phyloP scores from a whole-genome alignment of 1,284 basidiomycete genomes.

The Cryptococcus deneoformans region DNA sequence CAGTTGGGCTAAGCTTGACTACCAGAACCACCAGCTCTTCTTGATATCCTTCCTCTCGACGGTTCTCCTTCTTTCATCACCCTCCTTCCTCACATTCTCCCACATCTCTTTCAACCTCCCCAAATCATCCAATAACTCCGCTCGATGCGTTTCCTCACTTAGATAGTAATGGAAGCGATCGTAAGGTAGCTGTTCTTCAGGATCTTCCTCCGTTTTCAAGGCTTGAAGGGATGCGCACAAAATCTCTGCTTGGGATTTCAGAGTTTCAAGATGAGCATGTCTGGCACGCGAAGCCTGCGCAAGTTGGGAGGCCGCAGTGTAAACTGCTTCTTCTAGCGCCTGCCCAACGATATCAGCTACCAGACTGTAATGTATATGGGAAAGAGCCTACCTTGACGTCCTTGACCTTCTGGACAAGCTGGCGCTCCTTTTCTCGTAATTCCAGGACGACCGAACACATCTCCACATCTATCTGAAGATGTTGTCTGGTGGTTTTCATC shows the following conservation, averaged over 20 bases:
- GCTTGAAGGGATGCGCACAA: constrained; percentile 16
- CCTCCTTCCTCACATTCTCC: constrained; percentile 24
- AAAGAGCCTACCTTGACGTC: constrained; percentile 32
- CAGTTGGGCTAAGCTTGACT: background rate
- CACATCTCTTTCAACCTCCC: constrained; percentile 33
- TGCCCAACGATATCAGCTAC: background rate
- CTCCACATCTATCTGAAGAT: constrained; percentile 38
- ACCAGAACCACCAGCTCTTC: constrained; percentile 9
- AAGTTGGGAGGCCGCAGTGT: constrained; percentile 23
- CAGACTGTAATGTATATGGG: background rate
- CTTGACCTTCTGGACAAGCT: constrained; percentile 25
- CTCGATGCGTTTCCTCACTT: constrained; percentile 34
- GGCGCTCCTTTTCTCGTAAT: constrained; percentile 26
- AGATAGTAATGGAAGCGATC: constrained; percentile 37
- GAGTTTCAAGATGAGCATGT: constrained; percentile 15
- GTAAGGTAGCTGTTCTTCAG: constrained; percentile 20
- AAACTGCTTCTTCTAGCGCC: constrained; percentile 26
- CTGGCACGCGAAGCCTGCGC: constrained; percentile 22
- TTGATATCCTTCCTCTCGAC: constrained; percentile 12
- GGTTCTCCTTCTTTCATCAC: constrained; percentile 11
- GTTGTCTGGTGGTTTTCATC: constrained; percentile 15
- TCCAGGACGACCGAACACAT: constrained; percentile 36
- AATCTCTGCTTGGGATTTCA: constrained; percentile 15
- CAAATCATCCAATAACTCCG: constrained; percentile 33
- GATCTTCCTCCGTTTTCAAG: constrained; percentile 8